Base-by-base conservation (phyloP, 768 basidiomycete species). In the Cystofilobasidium bisporidii region DNA sequence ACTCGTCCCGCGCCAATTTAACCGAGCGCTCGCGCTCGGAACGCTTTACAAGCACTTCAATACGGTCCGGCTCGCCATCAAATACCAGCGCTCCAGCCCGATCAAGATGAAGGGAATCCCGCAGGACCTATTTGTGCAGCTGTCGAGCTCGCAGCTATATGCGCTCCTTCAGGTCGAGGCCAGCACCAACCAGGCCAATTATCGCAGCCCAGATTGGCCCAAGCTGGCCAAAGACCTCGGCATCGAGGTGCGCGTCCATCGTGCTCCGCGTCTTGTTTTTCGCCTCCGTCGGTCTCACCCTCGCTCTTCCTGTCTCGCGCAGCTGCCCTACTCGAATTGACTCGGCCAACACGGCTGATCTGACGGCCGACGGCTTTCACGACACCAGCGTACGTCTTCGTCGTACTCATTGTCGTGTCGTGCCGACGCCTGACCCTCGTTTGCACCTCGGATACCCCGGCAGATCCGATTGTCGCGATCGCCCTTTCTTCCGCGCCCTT, bases 41-140 rank as follows among this genome's bases (percentile, higher is more conserved):
- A 56, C 53, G 28, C 53, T 56, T 1, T 56, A 56, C 53, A 56
- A 56, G 53, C 53, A 56, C 30, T 56, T 56, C 53, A 56, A 56
- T 30, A 56, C 53, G 53, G 53, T 56, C 30, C 53, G 53, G 20
- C 53, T 56, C 18, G 53, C 53, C 2, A 56, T 56, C 53, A 56
- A 56, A 30, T 56, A 56, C 53, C 53, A 56, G 53, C 53, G 53
- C 10, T 56, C 53, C 28, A 22, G 18, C 14, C 26, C 53, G 28
- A 20, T 56, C 53, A 56, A 56, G 28, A 56, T 56, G 53, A 56
- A 56, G 53, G 53, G 53, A 26, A 56, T 56, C 26, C 53, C 53
- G 28, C 53, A 56, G 53, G 53, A 56, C 53, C 53, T 56, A 14
- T 56, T 56, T 17, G 53, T 56, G 28, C 53, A 56, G 53, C 53